phyloP scores from a whole-genome alignment of 768 basidiomycete species.

The Pulveroboletus sp. region DNA sequence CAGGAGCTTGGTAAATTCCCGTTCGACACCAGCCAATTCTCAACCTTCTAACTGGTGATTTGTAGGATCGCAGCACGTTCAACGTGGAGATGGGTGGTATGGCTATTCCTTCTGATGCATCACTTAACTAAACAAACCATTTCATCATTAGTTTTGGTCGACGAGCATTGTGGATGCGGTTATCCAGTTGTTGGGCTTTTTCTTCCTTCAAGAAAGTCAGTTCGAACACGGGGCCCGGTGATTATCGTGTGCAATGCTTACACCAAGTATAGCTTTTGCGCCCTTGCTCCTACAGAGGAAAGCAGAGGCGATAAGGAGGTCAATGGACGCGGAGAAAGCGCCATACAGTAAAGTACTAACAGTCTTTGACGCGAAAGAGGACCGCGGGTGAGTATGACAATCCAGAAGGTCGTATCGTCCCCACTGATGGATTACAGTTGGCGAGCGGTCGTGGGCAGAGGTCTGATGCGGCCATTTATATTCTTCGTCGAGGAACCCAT shows the following conservation, averaged over 20 bases:
- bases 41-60: too few species aligned
- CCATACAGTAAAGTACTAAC: slow-evolving; percentile 40
- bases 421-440: slow-evolving; percentile 36
- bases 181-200: slow-evolving; percentile 53
- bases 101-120: slow-evolving; percentile 13
- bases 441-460: slow-evolving; percentile 45
- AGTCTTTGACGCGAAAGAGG: slow-evolving; percentile 38
- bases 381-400: slow-evolving; percentile 40
- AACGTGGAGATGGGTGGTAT: slow-evolving; percentile 70
- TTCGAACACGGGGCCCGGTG: neutral
- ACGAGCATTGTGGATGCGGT: slow-evolving; percentile 53
- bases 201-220: slow-evolving; percentile 63
- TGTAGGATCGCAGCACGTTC: slow-evolving; percentile 51
- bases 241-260: slow-evolving; percentile 10
- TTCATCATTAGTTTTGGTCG: slow-evolving; percentile 53
- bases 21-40: neutral
- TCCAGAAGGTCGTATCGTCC: neutral
- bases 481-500: slow-evolving; percentile 62
- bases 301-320: slow-evolving; percentile 42
- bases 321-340: slow-evolving; percentile 47
- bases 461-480: slow-evolving; percentile 64
- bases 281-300: slow-evolving; percentile 44
- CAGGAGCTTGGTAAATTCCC: slow-evolving; percentile 48
- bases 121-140: neutral
- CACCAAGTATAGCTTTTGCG: slow-evolving; percentile 23